Evolutionary conservation across 2,329 filamentous ascomycete genomes (phyloP).

Genomic region (Penicillium sp.): DNA sequence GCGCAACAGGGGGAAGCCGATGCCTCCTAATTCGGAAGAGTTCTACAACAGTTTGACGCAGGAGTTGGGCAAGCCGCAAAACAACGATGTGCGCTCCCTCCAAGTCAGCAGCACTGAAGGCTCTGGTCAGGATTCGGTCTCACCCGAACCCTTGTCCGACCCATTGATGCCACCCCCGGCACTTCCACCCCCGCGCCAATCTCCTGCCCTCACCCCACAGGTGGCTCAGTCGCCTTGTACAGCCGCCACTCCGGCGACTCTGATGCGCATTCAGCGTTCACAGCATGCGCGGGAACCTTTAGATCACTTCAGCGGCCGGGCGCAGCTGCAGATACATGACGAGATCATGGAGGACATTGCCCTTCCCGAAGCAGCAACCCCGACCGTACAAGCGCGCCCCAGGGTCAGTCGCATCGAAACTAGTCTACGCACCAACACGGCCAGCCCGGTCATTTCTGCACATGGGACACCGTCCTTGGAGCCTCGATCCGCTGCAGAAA

Average conservation of each 20-base stretch:
- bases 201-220: conserved; percentile 38
- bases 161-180: conserved; percentile 49
- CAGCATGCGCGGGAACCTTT: conserved; percentile 38
- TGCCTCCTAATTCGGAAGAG: conserved; percentile 33
- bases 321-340: conserved; percentile 45
- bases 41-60: conserved; percentile 35
- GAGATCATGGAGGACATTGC: conserved; percentile 61
- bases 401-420: conserved; percentile 51
- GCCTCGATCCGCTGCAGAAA: conserved; percentile 35
- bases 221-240: conserved; percentile 39
- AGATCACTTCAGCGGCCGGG: conserved; percentile 34
- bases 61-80: conserved; percentile 27
- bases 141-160: conserved; percentile 48
- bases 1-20: conserved; percentile 31
- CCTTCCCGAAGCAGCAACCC: conserved; percentile 67
- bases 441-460: conserved; percentile 59
- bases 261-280: conserved; percentile 68
- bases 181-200: conserved; percentile 40
- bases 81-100: conserved; percentile 29
- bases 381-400: conserved; percentile 44
- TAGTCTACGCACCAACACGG: conserved; percentile 28
- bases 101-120: conserved; percentile 42
- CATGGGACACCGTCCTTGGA: conserved; percentile 54
- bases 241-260: conserved; percentile 78
- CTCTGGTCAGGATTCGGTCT: conserved; percentile 47